Conservation (phyloP, 768 basidiomycete genomes). For the Russula emetica region DNA sequence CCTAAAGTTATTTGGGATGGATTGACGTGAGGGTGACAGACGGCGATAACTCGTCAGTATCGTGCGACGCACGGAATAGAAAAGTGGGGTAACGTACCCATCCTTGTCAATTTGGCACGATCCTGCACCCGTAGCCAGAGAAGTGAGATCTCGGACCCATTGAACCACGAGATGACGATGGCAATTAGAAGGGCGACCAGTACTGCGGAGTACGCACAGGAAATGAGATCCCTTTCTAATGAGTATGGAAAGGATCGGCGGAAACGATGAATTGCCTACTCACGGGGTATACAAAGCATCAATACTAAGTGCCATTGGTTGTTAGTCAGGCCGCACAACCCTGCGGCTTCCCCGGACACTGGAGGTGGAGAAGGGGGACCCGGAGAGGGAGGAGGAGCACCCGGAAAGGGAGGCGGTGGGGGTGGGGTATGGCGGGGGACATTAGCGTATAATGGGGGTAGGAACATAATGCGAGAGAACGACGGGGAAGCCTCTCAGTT, state of each 20-base stretch:
- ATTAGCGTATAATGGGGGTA: not conserved
- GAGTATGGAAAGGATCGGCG: not conserved
- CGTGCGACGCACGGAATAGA: not conserved
- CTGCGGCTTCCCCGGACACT: not conserved
- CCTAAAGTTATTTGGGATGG: not conserved
- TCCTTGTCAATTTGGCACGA: not conserved
- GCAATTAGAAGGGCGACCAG: not conserved
- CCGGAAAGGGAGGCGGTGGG: not conserved
- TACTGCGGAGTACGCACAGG: not conserved
- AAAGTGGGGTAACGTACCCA: not conserved
- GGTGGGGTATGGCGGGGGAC: not conserved
- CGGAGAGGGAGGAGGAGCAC: not conserved
- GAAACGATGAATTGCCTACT: not conserved
- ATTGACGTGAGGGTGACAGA: not conserved
- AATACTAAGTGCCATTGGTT: constrained; percentile 4
- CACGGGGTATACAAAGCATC: not conserved
- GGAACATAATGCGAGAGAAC: not conserved
- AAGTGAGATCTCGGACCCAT: not conserved
- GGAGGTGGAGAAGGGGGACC: not conserved
- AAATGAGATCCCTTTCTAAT: not conserved
- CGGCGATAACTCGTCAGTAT: not conserved
- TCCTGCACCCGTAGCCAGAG: constrained; percentile 5
- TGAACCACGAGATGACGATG: constrained; percentile 1
- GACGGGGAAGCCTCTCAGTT: not conserved
- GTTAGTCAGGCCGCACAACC: constrained; percentile 6